These are phyloP conservation scores for Oidiodendron maius DNA, from an alignment of 495 filamentous ascomycete species.

Conservation along the genomic window DNA sequence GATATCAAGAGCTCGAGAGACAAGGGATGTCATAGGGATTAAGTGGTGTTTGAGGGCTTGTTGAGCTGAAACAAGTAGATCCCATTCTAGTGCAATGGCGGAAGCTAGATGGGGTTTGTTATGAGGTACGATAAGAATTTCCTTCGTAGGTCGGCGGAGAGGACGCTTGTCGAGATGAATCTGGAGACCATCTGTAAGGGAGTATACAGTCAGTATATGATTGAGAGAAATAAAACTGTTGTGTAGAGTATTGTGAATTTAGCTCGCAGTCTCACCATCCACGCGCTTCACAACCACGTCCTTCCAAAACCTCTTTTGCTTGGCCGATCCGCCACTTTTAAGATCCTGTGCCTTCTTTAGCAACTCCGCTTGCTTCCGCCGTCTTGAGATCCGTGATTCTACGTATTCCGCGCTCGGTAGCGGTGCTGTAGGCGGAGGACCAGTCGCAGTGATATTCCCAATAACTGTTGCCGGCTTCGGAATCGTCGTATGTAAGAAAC, in stretches of 20 bases:
- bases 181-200: slow-evolving; percentile 51
- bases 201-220: neutral
- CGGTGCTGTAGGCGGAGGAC: slow-evolving; percentile 77
- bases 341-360: slow-evolving; percentile 41
- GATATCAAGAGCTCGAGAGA: slow-evolving; percentile 76
- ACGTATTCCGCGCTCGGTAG: slow-evolving; percentile 48
- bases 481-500: slow-evolving; percentile 35
- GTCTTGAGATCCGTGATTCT: slow-evolving; percentile 42
- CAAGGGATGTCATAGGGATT: slow-evolving; percentile 84
- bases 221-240: neutral
- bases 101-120: slow-evolving; percentile 78
- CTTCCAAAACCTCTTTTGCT: slow-evolving; percentile 79
- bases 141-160: slow-evolving; percentile 68
- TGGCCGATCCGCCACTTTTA: slow-evolving; percentile 30
- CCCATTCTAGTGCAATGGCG: slow-evolving; percentile 89
- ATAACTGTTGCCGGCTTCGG: slow-evolving; percentile 40
- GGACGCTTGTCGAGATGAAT: slow-evolving; percentile 76
- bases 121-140: slow-evolving; percentile 62
- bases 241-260: too few species aligned
- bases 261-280: slow-evolving; percentile 33
- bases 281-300: slow-evolving; percentile 60
- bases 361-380: slow-evolving; percentile 48
- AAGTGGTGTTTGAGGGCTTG: slow-evolving; percentile 75
- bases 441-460: slow-evolving; percentile 65
- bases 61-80: slow-evolving; percentile 67